Percentiles rank a stretch among this genome's conserved stretches.
Evolutionary conservation across 305 asterid genomes (phyloP).

Genomic region (Stenogyne calaminthoides): DNA sequence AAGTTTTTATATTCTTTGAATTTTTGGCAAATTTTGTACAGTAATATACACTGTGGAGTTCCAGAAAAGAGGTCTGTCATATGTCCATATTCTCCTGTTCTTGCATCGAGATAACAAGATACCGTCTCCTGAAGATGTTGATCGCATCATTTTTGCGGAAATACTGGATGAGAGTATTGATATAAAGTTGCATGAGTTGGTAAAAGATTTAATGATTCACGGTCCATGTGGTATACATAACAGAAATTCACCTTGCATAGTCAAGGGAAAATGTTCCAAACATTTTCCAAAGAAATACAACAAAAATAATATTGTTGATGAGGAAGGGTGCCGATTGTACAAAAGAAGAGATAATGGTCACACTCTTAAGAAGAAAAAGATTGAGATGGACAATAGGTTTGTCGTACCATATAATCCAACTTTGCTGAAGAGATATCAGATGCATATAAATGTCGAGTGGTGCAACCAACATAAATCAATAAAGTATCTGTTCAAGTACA

Average conservation of each 20-base stretch:
- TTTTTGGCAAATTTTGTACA: not conserved
- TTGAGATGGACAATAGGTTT: not conserved
- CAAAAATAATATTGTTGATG: not conserved
- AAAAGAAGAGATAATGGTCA: not conserved
- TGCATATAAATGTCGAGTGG: not conserved
- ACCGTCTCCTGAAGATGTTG: not conserved
- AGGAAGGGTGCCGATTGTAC: not conserved
- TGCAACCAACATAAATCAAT: not conserved
- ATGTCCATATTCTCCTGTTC: not conserved
- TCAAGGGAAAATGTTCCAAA: not conserved
- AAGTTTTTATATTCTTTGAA: no score
- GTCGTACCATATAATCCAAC: constrained; percentile 1
- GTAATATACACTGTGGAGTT: not conserved
- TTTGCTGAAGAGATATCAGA: no score
- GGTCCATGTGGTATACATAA: not conserved
- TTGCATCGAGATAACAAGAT: no score
- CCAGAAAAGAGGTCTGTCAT: not conserved
- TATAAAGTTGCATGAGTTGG: not conserved
- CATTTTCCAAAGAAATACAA: not conserved
- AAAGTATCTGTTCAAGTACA: no score
- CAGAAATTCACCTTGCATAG: not conserved
- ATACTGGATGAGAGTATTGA: not conserved
- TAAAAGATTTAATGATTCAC: not conserved
- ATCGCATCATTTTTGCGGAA: not conserved
- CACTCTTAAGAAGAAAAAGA: not conserved